These are phyloP conservation scores for Tanacetum coccineum DNA, from an alignment of 129 eudicot genomes.

Conservation along the genomic window DNA sequence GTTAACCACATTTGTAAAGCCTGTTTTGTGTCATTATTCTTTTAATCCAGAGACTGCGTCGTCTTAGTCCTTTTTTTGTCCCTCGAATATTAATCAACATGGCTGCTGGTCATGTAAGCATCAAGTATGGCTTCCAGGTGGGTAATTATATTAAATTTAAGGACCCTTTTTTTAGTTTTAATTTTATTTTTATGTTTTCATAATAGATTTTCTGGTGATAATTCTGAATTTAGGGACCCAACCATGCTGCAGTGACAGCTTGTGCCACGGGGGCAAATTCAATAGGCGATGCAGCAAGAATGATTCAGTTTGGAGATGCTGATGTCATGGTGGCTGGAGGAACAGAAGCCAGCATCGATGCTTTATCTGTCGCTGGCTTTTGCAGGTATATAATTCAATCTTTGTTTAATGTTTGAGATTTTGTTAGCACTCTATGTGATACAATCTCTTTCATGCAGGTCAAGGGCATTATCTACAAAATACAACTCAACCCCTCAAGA, in stretches of 20 bases:
- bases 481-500: slow-evolving; percentile 66
- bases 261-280: slow-evolving; percentile 99
- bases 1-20: not conserved
- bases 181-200: too few species aligned
- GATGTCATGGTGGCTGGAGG: slow-evolving; percentile 99
- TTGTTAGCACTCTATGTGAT: not conserved
- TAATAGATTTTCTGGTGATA: slow-evolving; percentile 15
- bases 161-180: slow-evolving; percentile 42
- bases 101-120: slow-evolving; percentile 99
- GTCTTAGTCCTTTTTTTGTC: slow-evolving; percentile 94
- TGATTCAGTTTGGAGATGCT: slow-evolving; percentile 95
- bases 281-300: slow-evolving; percentile 95
- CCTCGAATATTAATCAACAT: slow-evolving; percentile 95
- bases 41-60: slow-evolving; percentile 55
- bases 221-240: slow-evolving; percentile 88
- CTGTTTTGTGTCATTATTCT: not conserved
- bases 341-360: slow-evolving; percentile 97
- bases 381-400: slow-evolving; percentile 51
- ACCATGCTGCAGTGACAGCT: slow-evolving; percentile 99
- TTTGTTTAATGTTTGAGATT: not conserved
- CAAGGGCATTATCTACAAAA: slow-evolving; percentile 81
- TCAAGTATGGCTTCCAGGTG: slow-evolving; percentile 98
- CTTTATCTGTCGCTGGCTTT: slow-evolving; percentile 96
- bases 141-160: slow-evolving; percentile 51
- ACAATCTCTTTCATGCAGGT: slow-evolving; percentile 39